Conservation (phyloP, 106 monocot genomes). For the Apostasia ramifera region DNA sequence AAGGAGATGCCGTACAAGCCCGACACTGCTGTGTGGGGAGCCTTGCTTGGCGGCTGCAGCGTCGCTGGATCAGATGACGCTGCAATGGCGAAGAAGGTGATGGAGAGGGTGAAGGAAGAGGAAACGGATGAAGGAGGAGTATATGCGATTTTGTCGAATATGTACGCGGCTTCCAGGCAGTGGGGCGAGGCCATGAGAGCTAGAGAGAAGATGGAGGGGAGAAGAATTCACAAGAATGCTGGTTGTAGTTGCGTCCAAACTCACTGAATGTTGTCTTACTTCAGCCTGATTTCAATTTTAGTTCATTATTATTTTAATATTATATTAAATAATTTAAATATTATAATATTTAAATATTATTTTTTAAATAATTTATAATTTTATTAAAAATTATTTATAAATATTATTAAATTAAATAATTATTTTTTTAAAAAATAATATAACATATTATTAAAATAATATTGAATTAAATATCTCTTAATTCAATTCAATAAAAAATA, state of each 20-base stretch:
- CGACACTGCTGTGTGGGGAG: slow-evolving; percentile 27
- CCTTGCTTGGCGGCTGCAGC: slow-evolving; percentile 31
- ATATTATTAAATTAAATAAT: too few species aligned
- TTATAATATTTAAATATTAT: too few species aligned
- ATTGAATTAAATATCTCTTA: too few species aligned
- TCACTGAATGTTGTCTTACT: too few species aligned
- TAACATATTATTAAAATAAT: too few species aligned
- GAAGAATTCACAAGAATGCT: slow-evolving; percentile 15
- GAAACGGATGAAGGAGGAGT: slow-evolving; percentile 18
- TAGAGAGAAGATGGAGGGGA: slow-evolving; percentile 21
- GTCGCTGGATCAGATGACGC: slow-evolving; percentile 13
- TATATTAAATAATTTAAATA: too few species aligned
- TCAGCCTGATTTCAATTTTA: too few species aligned
- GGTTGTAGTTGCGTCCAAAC: slow-evolving; percentile 15
- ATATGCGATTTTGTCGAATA: slow-evolving; percentile 35
- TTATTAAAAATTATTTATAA: too few species aligned
- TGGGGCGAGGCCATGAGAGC: slow-evolving; percentile 22
- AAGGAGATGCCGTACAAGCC: slow-evolving; percentile 29
- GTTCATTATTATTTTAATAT: too few species aligned
- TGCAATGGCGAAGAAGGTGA: slow-evolving; percentile 17
- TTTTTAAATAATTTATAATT: too few species aligned
- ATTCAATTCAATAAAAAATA: too few species aligned
- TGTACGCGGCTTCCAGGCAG: slow-evolving; percentile 15
- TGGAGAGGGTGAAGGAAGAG: slow-evolving; percentile 10
- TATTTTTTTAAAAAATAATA: too few species aligned